Evolutionary conservation across 148 eudicot genomes (phyloP).

Genomic region (Gaultheria prostrata): DNA sequence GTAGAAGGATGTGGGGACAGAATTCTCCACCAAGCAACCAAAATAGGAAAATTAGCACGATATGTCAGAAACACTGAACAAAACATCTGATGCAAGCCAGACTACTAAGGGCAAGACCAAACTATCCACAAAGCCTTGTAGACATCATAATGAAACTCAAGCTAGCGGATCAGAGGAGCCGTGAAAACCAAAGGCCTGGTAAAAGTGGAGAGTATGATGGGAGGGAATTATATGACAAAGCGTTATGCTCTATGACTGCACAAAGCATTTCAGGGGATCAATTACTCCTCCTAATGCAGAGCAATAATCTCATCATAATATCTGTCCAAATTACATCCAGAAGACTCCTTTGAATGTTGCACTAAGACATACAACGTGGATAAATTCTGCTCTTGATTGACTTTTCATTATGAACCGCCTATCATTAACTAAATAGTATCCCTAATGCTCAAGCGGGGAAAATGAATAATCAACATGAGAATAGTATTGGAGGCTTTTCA

Average conservation of each 20-base stretch:
- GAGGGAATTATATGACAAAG: not conserved
- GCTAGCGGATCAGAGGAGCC: not conserved
- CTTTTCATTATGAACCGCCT: not conserved
- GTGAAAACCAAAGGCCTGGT: not conserved
- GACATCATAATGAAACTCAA: not conserved
- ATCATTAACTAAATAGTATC: not conserved
- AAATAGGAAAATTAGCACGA: not conserved
- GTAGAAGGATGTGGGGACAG: not conserved
- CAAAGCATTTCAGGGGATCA: not conserved
- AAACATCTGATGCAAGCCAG: not conserved
- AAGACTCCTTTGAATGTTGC: not conserved
- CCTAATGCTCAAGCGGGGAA: not conserved
- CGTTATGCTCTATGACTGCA: not conserved
- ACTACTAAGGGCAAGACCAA: not conserved
- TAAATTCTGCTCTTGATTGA: not conserved
- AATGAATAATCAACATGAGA: conserved; percentile 7
- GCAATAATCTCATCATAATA: not conserved
- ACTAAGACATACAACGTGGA: not conserved
- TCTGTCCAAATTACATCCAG: not conserved
- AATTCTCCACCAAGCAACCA: not conserved
- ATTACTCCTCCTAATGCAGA: not conserved
- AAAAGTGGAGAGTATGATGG: not conserved
- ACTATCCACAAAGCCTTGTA: not conserved
- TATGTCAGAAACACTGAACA: not conserved
- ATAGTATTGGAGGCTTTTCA: not conserved